A percentile compares a stretch with the other conserved stretches of the same genome.
Evolutionary conservation across 2,329 filamentous ascomycete species (phyloP).

Genomic region (Ceratocystis diversiconidia): DNA sequence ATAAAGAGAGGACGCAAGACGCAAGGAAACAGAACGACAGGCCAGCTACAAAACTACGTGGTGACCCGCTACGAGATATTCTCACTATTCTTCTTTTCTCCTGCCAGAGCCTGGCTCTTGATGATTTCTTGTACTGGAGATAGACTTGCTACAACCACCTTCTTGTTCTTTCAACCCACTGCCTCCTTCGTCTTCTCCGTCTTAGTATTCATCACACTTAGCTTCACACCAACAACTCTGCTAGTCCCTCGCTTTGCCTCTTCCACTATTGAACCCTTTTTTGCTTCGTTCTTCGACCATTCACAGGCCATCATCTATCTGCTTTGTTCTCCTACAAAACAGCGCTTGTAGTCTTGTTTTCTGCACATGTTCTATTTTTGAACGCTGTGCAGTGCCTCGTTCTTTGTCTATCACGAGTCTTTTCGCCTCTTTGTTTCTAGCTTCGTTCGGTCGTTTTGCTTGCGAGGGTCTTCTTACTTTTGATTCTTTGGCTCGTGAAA

Average conservation of each 20-base stretch:
- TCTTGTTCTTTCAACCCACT: neutral
- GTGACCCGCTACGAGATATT: conserved; percentile 7
- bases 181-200: neutral
- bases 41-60: conserved; percentile 16
- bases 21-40: conserved; percentile 5
- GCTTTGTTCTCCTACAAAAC: neutral
- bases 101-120: conserved; percentile 14
- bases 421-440: conserved; percentile 3
- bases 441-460: neutral
- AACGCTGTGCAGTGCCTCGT: neutral
- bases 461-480: neutral
- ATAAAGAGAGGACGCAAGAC: neutral
- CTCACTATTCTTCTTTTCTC: conserved; percentile 3
- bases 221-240: neutral
- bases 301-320: neutral
- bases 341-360: neutral
- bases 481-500: neutral
- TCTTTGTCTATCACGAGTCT: conserved; percentile 8
- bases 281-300: neutral
- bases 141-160: neutral
- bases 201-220: neutral
- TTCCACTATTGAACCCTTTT: neutral
- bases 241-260: neutral
- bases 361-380: conserved; percentile 5
- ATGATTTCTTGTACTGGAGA: neutral